Evolutionary conservation across 2,329 filamentous ascomycete genomes (phyloP), one percentile per base, ranked within the genome.

Genomic region (Aspergillus jensenii): DNA sequence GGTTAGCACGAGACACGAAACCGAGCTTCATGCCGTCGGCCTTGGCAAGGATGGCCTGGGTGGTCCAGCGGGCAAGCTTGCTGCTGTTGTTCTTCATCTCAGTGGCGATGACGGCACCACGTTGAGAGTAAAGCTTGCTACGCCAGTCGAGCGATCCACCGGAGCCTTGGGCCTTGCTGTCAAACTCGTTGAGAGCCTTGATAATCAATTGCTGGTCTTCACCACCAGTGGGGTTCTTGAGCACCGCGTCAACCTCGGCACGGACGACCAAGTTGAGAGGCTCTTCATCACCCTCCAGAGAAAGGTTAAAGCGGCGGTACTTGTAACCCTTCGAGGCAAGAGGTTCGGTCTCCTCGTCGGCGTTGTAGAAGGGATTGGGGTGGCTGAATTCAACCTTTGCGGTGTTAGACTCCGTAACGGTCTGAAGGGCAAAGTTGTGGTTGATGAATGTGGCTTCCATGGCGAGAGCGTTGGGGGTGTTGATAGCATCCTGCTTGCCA

Each of bases 41-140:
- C 80, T 93, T 93, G 75, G 93, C 93, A 58, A 99, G 86, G 72
- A 99, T 97, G 72, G 90, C 91, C 83, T 99, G 95, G 44, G 93
- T 91, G 33, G 95, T 96, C 95, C 95, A 99, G 75, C 95, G 85
- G 58, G 95, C 95, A 62, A 99, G 88, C 84, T 99, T 99, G 89
- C 91, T 96, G 73, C 88, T 92, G 86, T 99, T 99, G 87, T 99
- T 99, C 90, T 99, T 99, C 95, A 99, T 99, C 82, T 99, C 95
- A 12, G 95, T 99, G 19, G 95, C 95, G 25, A 99, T 90, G 44
- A 99, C 93, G 57, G 95, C 95, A 87, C 95, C 95, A 71, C 95
- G 90, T 82, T 97, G 93, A 68, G 88, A 91, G 64, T 90, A 90
- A 60, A 99, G 86, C 85, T 99, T 99, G 67, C 88, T 89, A 75